Base-by-base conservation (phyloP, 2,329 filamentous ascomycete species). In the Biscogniauxia mediterranea region DNA sequence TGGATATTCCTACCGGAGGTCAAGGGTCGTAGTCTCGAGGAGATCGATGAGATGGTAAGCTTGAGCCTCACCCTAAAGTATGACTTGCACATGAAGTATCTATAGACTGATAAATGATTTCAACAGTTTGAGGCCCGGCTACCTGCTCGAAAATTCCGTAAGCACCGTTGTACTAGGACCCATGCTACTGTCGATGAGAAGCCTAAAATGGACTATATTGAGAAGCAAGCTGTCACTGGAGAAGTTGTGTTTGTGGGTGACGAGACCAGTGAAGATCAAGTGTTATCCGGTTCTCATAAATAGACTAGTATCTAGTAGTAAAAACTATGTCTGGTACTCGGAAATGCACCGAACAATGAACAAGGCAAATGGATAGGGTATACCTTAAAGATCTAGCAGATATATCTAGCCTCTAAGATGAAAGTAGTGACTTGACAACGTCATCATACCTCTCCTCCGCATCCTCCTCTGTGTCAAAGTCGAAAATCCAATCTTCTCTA, bases 41-140 rank as follows among this genome's bases (percentile, higher is more conserved):
- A 85, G 64, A 83, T 84, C 61, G 81, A 84, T 57, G 81, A 84
- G 65, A 84, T 85, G 80, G 78, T 80, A 70, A 61, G 71, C 4
- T 28, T 28, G 8, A 28, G 26, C 26, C 4, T 8, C 4, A 28
- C 26, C 26, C 26, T 28, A 28, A 8, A 28, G 26, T 8, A 28
- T 28, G n/a, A n/a, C n/a, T n/a, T n/a, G n/a, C n/a, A n/a, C 26
- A 28, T 4, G 26, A 28, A 28, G n/a, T n/a, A n/a, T n/a, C 26
- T 28, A 8, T 28, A 8, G 8, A 8, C 26, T 28, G 26, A 28
- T 8, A 8, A 58, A 67, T n/a, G 52, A 5, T 55, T 28, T 17
- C 1, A 58, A 56, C 20, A 77, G 75, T 77, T 77, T 55, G 75
- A 77, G 56, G 75, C 75, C 26, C 69, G 66, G 4, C 62, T 77